phyloP scores from a whole-genome alignment of 352 stramenopile species.

The Peronospora belbahrii region DNA sequence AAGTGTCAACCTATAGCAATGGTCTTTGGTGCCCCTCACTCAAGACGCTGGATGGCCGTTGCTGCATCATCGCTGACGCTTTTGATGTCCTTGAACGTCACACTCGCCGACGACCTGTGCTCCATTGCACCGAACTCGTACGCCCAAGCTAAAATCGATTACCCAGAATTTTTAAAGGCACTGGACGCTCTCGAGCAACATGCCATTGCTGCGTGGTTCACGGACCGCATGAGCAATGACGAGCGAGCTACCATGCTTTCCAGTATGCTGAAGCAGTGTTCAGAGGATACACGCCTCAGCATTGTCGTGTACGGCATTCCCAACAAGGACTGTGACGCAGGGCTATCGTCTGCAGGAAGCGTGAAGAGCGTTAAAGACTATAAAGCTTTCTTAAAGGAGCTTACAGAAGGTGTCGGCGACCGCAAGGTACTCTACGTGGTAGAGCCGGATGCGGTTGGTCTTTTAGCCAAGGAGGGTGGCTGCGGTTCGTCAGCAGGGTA shows the following conservation, averaged over 20 bases:
- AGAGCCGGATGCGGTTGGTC: slow-evolving; percentile 44
- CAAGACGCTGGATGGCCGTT: neutral
- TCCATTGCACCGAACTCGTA: slow-evolving; percentile 25
- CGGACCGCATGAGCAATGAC: slow-evolving; percentile 26
- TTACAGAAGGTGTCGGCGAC: slow-evolving; percentile 30
- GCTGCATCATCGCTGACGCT: slow-evolving; percentile 5
- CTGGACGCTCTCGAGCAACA: slow-evolving; percentile 30
- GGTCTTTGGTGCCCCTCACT: slow-evolving; percentile 7
- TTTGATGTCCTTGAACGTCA: neutral
- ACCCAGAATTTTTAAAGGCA: slow-evolving; percentile 27
- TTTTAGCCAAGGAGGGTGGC: slow-evolving; percentile 30
- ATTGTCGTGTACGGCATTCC: slow-evolving; percentile 57
- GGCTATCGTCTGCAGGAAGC: slow-evolving; percentile 27
- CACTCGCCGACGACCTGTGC: slow-evolving; percentile 22
- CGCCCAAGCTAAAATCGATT: slow-evolving; percentile 22
- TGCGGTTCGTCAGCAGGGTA: slow-evolving; percentile 38
- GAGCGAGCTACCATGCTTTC: slow-evolving; percentile 18
- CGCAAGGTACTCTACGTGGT: slow-evolving; percentile 53
- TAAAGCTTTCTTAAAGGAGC: slow-evolving; percentile 30
- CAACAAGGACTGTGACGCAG: slow-evolving; percentile 49
- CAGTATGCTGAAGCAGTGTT: slow-evolving; percentile 25
- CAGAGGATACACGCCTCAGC: slow-evolving; percentile 27
- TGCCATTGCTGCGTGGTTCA: slow-evolving; percentile 45
- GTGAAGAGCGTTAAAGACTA: slow-evolving; percentile 34
- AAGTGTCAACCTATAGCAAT: slow-evolving; percentile 4